Percentiles rank a stretch among this genome's conserved stretches.
phyloP scores from a whole-genome alignment of 257 asterid genomes.

The Mentha longifolia region DNA sequence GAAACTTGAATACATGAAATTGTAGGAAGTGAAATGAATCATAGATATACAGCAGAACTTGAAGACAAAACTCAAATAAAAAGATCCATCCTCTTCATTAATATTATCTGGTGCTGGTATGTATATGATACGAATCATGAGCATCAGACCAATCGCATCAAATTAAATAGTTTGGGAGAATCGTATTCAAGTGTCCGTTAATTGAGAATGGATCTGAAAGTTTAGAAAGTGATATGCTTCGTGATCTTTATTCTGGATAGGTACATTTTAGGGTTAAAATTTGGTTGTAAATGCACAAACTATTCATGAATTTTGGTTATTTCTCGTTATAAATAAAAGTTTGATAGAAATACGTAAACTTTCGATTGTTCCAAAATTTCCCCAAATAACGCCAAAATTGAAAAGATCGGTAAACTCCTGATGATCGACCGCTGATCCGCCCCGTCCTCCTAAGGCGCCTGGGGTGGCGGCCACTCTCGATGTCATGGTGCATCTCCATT shows the following conservation, averaged over 20 bases:
- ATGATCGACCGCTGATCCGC: no score
- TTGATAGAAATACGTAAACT: no score
- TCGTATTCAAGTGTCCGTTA: conserved; percentile 84
- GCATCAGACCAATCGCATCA: conserved; percentile 98
- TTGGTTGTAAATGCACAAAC: no score
- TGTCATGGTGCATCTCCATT: no score
- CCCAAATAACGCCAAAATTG: no score
- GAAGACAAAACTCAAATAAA: conserved; percentile 21
- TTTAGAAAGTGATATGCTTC: conserved; percentile 39
- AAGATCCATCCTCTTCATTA: conserved; percentile 21
- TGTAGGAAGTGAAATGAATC: background rate
- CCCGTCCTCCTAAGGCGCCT: no score
- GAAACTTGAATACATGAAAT: conserved; percentile 16
- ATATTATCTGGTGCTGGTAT: conserved; percentile 88
- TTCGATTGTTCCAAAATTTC: no score
- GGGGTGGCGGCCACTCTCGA: no score
- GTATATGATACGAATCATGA: conserved; percentile 91
- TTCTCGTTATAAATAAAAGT: no score
- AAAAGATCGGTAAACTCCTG: no score
- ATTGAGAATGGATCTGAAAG: conserved; percentile 81
- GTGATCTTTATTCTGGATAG: conserved; percentile 21
- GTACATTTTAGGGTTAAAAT: background rate
- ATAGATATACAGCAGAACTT: conserved; percentile 10
- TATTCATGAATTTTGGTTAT: no score
- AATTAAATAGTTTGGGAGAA: conserved; percentile 87